Percentiles rank a stretch among this genome's conserved stretches.
phyloP scores from a whole-genome alignment of 768 basidiomycete species.

The Trametes sanguinea region DNA sequence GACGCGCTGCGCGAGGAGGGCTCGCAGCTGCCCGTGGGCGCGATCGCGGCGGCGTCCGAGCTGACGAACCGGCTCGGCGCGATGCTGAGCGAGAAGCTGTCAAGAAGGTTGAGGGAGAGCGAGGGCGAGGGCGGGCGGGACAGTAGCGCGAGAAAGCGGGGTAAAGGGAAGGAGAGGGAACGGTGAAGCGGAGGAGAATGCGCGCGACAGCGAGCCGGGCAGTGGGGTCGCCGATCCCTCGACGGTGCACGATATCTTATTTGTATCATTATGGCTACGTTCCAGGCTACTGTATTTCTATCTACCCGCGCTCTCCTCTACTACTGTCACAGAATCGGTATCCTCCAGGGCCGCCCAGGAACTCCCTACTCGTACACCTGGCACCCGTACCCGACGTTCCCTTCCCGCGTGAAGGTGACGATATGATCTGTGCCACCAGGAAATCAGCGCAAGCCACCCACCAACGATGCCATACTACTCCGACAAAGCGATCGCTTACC shows the following conservation, averaged over 20 bases:
- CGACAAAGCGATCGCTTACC: conserved; percentile 37
- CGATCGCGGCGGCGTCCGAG: conserved; percentile 48
- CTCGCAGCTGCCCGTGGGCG: conserved; percentile 52
- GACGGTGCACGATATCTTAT: not conserved
- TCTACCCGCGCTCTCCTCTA: not conserved
- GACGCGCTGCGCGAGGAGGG: conserved; percentile 43
- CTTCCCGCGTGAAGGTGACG: conserved; percentile 65
- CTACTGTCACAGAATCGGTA: not conserved
- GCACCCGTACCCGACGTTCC: conserved; percentile 60
- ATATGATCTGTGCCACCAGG: conserved; percentile 53
- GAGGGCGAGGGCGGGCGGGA: not conserved
- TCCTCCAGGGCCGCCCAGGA: not conserved
- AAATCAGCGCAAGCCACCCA: not conserved
- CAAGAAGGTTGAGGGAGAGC: conserved; percentile 5
- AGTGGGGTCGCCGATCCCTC: too few relatives aligned
- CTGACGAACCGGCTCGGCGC: conserved; percentile 50
- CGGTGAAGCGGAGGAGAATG: too few relatives aligned
- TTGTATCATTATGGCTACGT: conserved; percentile 4
- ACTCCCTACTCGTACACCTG: conserved; percentile 28
- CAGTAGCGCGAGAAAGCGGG: not conserved
- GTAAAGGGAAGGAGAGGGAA: not conserved
- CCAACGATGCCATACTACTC: too few relatives aligned
- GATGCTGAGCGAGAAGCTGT: conserved; percentile 48
- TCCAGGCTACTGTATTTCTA: not conserved
- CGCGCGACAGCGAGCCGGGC: not conserved